Base-by-base conservation (phyloP, 768 basidiomycete species). In the Suillus bovinus region DNA sequence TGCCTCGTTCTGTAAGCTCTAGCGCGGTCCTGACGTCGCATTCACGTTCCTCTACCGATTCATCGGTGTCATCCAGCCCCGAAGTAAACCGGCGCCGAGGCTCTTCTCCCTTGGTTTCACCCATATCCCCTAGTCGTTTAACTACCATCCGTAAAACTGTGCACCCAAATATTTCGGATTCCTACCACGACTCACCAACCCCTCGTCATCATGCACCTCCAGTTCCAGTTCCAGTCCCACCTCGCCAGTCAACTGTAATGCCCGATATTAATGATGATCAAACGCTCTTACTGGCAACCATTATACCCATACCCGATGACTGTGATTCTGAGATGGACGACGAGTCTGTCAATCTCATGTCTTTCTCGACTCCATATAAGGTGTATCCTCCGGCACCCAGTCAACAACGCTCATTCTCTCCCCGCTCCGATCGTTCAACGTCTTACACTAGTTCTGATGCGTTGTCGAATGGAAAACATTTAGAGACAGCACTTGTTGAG, bases 271-370 rank as follows among this genome's bases (percentile, higher is more conserved):
- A 75, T 49, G 75, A 63, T 74, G 84, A 91, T 42, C 84, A 89
- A 46, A 86, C 88, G 31, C 77, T 93, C 4, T 81, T 93, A 42
- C 77, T 88, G 50, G 90, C 91, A 1, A 84, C 87, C 61, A 79
- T 79, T 29, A 86, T 91, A 42, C 92, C 91, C n/a, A 80, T 91
- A 22, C 91, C 91, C 2, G 87, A 86, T 65, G 84, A 88, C 67
- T 86, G 82, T 65, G 90, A 91, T 68, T 89, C 86, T 0, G 91
- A 90, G 41, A 80, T 79, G 68, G 85, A 84, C 55, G 78, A 82
- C 27, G 76, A 77, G 22, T 83, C 86, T 16, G 73, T 81, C 29
- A 86, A 91, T 66, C 76, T 85, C 20, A 80, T 90, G 74, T 90
- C 90, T 5, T 91, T 93, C 68, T 90, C 91, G 1, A 78, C 86